Evolutionary conservation across 139 green algal species (phyloP), one percentile per base, ranked within the genome.

Genomic region (Eudorina sp.): DNA sequence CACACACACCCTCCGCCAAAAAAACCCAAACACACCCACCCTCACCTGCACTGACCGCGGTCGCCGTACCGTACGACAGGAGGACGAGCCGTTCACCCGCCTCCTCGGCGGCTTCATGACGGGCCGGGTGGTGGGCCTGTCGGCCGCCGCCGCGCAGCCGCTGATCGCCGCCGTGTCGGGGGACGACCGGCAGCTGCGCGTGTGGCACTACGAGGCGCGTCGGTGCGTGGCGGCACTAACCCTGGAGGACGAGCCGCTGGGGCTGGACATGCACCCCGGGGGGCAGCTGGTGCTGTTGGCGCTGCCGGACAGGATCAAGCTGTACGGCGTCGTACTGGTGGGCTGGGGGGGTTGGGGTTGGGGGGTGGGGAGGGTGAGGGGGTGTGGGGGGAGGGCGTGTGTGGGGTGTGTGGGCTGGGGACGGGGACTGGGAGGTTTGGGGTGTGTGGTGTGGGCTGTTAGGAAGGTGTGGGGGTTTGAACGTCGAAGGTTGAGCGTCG

Each of bases 221-320:
- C 73, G 77, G 18, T 89, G 64, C 7, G 64, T 94, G 29, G 73
- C 70, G 29, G 38, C 27, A 4, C 43, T 93, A 19, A 31, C 86
- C 19, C 68, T 95, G 21, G 66, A 92, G 18, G 90, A 96, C 48
- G 93, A 94, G 83, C 51, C 84, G 66, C 77, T 83, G 38, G 88
- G 84, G 84, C 70, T 76, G 58, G 81, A 86, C 46, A 27, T 93
- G 60, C 90, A 94, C 74, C 86, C 88, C 4, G 90, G 77, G 5
- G 92, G 90, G 40, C 75, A 64, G 53, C 80, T 89, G 88, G 55
- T 93, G 66, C 72, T 90, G 60, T 58, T 92, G 83, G 90, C 90
- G 18, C 73, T 92, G 84, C 60, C 66, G 18, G 84, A 92, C 73
- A 92, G 90, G 83, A 78, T 94, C 62, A 58, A 70, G 6, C 38